phyloP scores from a whole-genome alignment of 305 asterid genomes.

The Fraxinus ornus region DNA sequence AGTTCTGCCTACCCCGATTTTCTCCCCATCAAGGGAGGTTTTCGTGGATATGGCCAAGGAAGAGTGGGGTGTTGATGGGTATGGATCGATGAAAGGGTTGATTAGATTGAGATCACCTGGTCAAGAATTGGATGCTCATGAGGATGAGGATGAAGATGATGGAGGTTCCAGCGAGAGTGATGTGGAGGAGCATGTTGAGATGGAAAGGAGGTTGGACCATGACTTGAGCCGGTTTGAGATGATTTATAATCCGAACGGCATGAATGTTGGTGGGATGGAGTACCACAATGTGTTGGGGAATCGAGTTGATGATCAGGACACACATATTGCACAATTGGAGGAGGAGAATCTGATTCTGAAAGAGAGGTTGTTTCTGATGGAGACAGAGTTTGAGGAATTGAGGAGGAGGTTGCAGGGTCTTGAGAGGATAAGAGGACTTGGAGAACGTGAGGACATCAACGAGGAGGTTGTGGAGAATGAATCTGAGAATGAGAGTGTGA shows the following conservation, averaged over 20 bases:
- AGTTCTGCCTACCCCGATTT: conserved; percentile 53
- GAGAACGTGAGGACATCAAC: conserved; percentile 36
- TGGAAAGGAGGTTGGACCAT: conserved; percentile 81
- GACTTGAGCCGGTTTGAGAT: conserved; percentile 89
- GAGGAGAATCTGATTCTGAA: conserved; percentile 74
- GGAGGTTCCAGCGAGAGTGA: conserved; percentile 84
- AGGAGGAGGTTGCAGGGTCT: conserved; percentile 68
- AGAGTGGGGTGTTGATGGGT: conserved; percentile 71
- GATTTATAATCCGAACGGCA: conserved; percentile 60
- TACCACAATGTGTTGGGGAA: conserved; percentile 64
- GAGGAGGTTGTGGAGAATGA: conserved; percentile 67
- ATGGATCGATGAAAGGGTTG: conserved; percentile 65
- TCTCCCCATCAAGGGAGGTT: conserved; percentile 61
- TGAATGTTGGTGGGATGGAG: conserved; percentile 39
- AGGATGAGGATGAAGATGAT: conserved; percentile 66
- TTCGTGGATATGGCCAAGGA: conserved; percentile 66
- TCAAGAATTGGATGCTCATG: conserved; percentile 47
- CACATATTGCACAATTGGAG: conserved; percentile 75
- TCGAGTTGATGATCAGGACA: conserved; percentile 83
- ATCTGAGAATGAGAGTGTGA: conserved; percentile 62
- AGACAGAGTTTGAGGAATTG: conserved; percentile 69
- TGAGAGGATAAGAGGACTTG: conserved; percentile 45
- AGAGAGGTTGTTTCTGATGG: conserved; percentile 86
- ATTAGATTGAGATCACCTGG: conserved; percentile 78
- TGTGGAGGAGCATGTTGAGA: conserved; percentile 87